phyloP scores from a whole-genome alignment of 1,139 yeast species.

The Taiozyma onychis region DNA sequence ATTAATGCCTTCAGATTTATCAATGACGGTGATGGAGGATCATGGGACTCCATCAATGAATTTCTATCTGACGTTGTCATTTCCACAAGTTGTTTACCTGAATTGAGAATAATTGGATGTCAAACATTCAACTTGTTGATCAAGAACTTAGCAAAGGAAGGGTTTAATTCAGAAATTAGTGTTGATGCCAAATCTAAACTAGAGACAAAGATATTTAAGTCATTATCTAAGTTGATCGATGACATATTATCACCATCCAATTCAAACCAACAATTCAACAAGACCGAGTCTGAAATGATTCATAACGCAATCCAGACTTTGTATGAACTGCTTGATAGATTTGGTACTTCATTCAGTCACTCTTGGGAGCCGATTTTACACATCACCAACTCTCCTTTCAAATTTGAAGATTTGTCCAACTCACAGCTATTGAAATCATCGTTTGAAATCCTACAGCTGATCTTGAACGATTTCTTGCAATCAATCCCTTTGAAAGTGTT shows the following conservation, averaged over 20 bases:
- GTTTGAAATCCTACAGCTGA: conserved; percentile 74
- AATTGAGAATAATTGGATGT: conserved; percentile 42
- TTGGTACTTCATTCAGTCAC: conserved; percentile 51
- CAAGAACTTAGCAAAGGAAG: conserved; percentile 40
- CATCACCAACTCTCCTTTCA: conserved; percentile 66
- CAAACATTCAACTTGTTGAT: conserved; percentile 46
- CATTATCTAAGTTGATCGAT: conserved; percentile 16
- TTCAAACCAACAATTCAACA: conserved; percentile 23
- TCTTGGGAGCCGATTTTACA: conserved; percentile 73
- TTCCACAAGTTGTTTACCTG: conserved; percentile 33
- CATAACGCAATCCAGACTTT: conserved; percentile 56
- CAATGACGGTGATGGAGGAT: conserved; percentile 24
- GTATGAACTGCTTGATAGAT: conserved; percentile 67
- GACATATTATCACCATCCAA: conserved; percentile 16
- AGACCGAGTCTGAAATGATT: conserved; percentile 51
- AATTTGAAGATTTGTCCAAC: conserved; percentile 28
- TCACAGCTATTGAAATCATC: conserved; percentile 52
- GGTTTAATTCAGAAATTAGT: conserved; percentile 28
- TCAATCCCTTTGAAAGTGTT: conserved; percentile 61
- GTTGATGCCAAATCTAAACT: conserved; percentile 3
- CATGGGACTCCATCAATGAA: conserved; percentile 40
- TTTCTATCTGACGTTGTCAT: conserved; percentile 44
- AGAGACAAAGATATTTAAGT: conserved; percentile 18
- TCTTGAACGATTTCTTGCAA: conserved; percentile 77
- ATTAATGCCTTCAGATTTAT: conserved; percentile 48